These are phyloP conservation scores for Candida coleopterorum DNA, from an alignment of 805 yeast genomes.

Conservation along the genomic window DNA sequence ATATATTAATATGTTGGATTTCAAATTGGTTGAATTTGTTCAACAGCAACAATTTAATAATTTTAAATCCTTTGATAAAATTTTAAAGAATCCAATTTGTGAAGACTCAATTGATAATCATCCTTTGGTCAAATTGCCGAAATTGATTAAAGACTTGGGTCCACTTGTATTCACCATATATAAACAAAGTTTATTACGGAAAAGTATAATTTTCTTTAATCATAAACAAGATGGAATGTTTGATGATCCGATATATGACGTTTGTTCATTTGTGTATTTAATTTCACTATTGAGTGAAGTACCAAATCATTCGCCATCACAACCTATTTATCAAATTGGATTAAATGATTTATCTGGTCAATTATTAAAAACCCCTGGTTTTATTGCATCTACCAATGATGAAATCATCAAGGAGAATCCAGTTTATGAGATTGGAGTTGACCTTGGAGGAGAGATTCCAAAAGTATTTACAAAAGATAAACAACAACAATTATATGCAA, in stretches of 20 bases:
- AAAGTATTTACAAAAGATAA: conserved; percentile 10
- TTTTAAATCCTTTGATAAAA: conserved; percentile 14
- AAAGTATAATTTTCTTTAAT: conserved; percentile 47
- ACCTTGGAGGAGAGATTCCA: conserved; percentile 18
- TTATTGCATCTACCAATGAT: conserved; percentile 63
- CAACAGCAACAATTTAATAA: conserved; percentile 10
- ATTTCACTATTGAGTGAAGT: conserved; percentile 55
- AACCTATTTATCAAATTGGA: conserved; percentile 60
- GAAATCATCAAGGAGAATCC: conserved; percentile 52
- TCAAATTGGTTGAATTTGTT: conserved; percentile 19
- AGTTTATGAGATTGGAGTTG: conserved; percentile 44
- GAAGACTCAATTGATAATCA: conserved; percentile 26
- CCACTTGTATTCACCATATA: conserved; percentile 62
- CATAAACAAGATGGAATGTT: conserved; percentile 14
- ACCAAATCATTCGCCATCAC: conserved; percentile 18
- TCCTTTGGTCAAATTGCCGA: conserved; percentile 38
- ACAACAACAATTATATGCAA: conserved; percentile 19
- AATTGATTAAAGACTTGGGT: conserved; percentile 49
- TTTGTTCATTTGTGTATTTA: conserved; percentile 50
- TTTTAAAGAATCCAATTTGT: conserved; percentile 10
- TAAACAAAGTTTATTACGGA: conserved; percentile 57
- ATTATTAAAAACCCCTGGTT: conserved; percentile 27
- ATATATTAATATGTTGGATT: conserved; percentile 25
- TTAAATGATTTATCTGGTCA: conserved; percentile 46
- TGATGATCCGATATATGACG: conserved; percentile 3